Percentiles rank a stretch among this genome's conserved stretches.
Evolutionary conservation across 2,329 filamentous ascomycete genomes (phyloP).

Genomic region (Alternaria panax): DNA sequence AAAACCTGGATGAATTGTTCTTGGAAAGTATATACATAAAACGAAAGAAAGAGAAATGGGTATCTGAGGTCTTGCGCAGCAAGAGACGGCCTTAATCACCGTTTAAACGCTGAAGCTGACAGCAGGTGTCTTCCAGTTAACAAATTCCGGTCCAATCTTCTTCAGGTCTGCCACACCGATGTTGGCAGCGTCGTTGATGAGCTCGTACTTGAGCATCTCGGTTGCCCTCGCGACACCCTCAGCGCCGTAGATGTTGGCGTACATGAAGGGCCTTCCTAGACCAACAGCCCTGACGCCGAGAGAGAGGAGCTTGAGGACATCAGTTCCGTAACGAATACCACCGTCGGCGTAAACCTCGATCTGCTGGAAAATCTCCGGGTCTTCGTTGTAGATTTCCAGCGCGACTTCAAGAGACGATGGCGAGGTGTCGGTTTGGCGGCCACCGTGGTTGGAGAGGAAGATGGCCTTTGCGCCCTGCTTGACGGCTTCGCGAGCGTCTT

Average conservation of each 20-base stretch:
- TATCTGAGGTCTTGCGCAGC: not conserved
- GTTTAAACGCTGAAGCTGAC: conserved; percentile 3
- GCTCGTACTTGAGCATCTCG: conserved; percentile 60
- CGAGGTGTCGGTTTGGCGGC: conserved; percentile 54
- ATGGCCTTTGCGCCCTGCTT: conserved; percentile 49
- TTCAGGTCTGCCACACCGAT: conserved; percentile 42
- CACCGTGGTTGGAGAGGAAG: conserved; percentile 54
- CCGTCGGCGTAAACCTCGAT: conserved; percentile 53
- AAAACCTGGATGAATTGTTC: not conserved
- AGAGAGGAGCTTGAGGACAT: conserved; percentile 50
- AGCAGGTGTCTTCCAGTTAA: conserved; percentile 28
- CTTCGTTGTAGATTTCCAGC: conserved; percentile 72
- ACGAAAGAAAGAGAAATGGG: not conserved
- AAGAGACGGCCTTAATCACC: not conserved
- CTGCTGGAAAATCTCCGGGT: conserved; percentile 50
- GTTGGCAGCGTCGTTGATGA: conserved; percentile 49
- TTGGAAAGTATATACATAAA: not conserved
- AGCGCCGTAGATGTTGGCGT: conserved; percentile 64
- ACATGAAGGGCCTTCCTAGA: conserved; percentile 61
- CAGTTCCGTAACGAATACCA: conserved; percentile 51
- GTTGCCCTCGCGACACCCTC: conserved; percentile 66
- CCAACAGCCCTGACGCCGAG: conserved; percentile 53
- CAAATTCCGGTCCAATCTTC: conserved; percentile 35
- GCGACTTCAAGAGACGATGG: conserved; percentile 77
- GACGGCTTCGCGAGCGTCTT: conserved; percentile 49